Conservation (phyloP, 139 green algal species). For the Nannochloris sp. region DNA sequence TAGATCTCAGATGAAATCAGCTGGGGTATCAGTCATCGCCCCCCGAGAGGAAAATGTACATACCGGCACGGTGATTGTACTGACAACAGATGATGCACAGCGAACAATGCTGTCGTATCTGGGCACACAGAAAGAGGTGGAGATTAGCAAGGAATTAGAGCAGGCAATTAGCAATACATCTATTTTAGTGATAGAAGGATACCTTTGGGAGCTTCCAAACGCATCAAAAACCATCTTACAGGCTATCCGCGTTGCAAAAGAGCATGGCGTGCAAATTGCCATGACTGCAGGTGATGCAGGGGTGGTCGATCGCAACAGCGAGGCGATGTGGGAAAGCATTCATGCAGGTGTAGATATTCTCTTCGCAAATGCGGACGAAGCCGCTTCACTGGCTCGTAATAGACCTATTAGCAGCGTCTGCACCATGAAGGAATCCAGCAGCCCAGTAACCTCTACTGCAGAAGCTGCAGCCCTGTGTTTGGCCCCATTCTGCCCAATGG, state of each 20-base stretch:
- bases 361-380: slow-evolving; percentile 65
- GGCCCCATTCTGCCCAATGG: slow-evolving; percentile 43
- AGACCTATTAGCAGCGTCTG: neutral
- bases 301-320: slow-evolving; percentile 60
- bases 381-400: slow-evolving; percentile 20
- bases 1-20: slow-evolving; percentile 47
- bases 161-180: slow-evolving; percentile 35
- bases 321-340: slow-evolving; percentile 41
- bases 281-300: slow-evolving; percentile 76
- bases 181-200: slow-evolving; percentile 75
- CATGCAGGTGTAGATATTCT: slow-evolving; percentile 61
- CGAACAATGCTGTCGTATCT: slow-evolving; percentile 84
- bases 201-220: slow-evolving; percentile 60
- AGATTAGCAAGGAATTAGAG: slow-evolving; percentile 28
- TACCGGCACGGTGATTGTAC: slow-evolving; percentile 76
- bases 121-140: slow-evolving; percentile 32
- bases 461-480: slow-evolving; percentile 45
- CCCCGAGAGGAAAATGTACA: slow-evolving; percentile 20
- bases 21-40: slow-evolving; percentile 57
- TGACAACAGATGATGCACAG: slow-evolving; percentile 82
- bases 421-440: neutral
- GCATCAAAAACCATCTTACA: slow-evolving; percentile 31
- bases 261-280: slow-evolving; percentile 52
- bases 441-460: slow-evolving; percentile 3
- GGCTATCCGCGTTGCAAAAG: slow-evolving; percentile 41